These are phyloP conservation scores for Purshia tridentata DNA, from an alignment of 306 rosid species.

Conservation along the genomic window DNA sequence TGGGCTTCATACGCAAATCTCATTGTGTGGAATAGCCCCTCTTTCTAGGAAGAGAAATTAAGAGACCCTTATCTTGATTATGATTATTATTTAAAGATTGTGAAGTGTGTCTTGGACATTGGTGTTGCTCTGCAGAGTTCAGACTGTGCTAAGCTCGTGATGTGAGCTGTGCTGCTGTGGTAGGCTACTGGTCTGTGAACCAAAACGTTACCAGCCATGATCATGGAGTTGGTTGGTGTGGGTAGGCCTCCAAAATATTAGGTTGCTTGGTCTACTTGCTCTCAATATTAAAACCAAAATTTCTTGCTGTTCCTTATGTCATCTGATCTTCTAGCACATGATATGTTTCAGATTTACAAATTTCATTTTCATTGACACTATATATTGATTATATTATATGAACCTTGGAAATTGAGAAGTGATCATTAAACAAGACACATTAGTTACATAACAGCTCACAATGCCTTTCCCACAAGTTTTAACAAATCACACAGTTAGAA, in stretches of 20 bases:
- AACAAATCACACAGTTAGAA: background rate
- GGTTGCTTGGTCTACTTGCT: constrained; percentile 32
- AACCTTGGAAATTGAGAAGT: background rate
- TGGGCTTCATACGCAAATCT: constrained; percentile 1
- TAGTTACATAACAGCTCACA: background rate
- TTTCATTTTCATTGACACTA: background rate
- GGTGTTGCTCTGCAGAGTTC: background rate
- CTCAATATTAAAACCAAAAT: background rate
- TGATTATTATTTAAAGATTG: too few relatives aligned
- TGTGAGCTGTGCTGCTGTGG: constrained; percentile 28
- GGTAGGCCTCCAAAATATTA: constrained; percentile 26
- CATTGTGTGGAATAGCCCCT: constrained; percentile 9
- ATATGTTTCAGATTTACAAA: background rate
- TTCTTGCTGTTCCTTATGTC: background rate
- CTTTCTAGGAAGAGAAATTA: background rate
- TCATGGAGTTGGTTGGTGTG: constrained; percentile 33
- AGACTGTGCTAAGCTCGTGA: background rate
- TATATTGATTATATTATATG: background rate
- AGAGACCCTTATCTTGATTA: background rate
- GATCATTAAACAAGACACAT: background rate
- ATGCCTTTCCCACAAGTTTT: background rate
- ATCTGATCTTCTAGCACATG: too few relatives aligned
- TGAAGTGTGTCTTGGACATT: background rate
- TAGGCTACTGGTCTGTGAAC: constrained; percentile 32
- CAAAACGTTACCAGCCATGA: constrained; percentile 26